These are phyloP conservation scores for Parathielavia hyrcaniae DNA, from an alignment of 495 filamentous ascomycete species.

Conservation along the genomic window DNA sequence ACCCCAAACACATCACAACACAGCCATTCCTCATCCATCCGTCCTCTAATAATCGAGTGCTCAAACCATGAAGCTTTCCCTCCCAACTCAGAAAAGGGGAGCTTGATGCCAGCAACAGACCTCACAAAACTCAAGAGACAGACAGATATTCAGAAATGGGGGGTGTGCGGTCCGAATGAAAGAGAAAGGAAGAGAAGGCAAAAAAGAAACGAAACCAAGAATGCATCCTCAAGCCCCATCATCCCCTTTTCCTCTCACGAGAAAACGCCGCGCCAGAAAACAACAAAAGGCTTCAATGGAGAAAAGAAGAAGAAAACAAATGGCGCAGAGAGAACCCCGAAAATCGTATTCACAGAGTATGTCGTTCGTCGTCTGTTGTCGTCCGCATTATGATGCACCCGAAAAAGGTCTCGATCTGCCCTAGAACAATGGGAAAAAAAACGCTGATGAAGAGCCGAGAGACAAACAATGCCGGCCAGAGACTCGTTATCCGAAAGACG, in stretches of 20 bases:
- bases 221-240: slow-evolving; percentile 1
- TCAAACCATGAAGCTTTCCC: slow-evolving; percentile 4
- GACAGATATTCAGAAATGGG: background rate
- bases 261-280: slow-evolving; percentile 16
- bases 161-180: background rate
- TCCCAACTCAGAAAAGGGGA: background rate
- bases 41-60: background rate
- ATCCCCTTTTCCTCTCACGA: slow-evolving; percentile 6
- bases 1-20: background rate
- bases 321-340: background rate
- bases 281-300: slow-evolving; percentile 2
- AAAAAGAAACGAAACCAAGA: slow-evolving; percentile 4
- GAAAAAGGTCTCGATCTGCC: background rate
- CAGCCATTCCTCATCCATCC: too few relatives aligned
- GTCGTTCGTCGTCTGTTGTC: slow-evolving; percentile 7
- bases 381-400: slow-evolving; percentile 5
- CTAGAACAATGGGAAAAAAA: background rate
- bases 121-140: background rate
- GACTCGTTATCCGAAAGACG: too few relatives aligned
- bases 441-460: background rate
- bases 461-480: too few relatives aligned
- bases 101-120: slow-evolving; percentile 16
- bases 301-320: slow-evolving; percentile 9
- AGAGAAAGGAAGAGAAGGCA: background rate
- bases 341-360: slow-evolving; percentile 3